Conservation (phyloP, 2,329 filamentous ascomycete genomes). For the Sporothrix brasiliensis region DNA sequence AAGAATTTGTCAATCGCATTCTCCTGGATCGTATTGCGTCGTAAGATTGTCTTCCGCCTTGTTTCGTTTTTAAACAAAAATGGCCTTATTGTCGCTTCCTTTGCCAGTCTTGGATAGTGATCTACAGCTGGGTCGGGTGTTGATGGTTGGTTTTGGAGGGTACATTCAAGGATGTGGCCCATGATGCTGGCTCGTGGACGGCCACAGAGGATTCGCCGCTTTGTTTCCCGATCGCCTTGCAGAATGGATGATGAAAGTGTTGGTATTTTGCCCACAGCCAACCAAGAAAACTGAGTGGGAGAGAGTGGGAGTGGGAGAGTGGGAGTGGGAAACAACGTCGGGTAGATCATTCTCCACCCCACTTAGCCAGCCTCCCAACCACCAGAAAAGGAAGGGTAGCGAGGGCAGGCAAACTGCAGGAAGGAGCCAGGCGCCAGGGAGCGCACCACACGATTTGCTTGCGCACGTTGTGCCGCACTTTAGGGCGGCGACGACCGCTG, state of each 20-base stretch:
- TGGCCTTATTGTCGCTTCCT: background rate
- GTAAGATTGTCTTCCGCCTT: too few relatives aligned
- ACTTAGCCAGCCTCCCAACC: too few relatives aligned
- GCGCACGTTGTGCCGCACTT: background rate
- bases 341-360: slow-evolving; percentile 14
- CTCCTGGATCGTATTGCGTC: background rate
- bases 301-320: too few relatives aligned
- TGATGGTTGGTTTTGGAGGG: too few relatives aligned
- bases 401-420: background rate
- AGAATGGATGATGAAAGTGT: background rate
- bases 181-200: too few relatives aligned
- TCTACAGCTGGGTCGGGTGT: background rate
- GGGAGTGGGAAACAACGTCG: background rate
- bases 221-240: background rate
- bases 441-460: too few relatives aligned
- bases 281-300: background rate
- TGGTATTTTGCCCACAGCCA: background rate
- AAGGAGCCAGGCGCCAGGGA: background rate
- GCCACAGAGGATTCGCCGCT: too few relatives aligned
- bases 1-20: background rate
- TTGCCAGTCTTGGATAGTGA: background rate
- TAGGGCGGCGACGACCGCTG: background rate
- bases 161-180: too few relatives aligned
- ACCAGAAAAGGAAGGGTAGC: background rate
- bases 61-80: too few relatives aligned